A percentile compares a stretch with the other conserved stretches of the same genome.
These are phyloP conservation scores for Fusarium penzigii DNA, from an alignment of 2,329 filamentous ascomycete species.

Conservation along the genomic window DNA sequence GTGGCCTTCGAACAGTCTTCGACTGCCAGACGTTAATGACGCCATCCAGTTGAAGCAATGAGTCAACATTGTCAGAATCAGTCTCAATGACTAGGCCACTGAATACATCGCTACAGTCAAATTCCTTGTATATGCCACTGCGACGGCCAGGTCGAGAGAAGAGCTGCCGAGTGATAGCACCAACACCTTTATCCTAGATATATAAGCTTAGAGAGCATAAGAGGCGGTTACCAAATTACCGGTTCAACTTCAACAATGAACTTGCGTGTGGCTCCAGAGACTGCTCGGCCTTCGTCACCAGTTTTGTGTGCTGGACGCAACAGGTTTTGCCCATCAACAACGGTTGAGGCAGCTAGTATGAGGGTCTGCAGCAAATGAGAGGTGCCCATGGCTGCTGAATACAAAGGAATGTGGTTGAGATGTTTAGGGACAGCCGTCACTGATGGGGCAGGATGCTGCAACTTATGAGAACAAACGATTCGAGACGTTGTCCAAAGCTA, in stretches of 20 bases:
- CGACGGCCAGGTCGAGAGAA: slow-evolving; percentile 15
- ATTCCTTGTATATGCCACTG: slow-evolving; percentile 26
- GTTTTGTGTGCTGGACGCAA: background rate
- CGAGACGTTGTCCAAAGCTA: background rate
- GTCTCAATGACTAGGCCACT: slow-evolving; percentile 37
- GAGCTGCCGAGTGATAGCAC: slow-evolving; percentile 25
- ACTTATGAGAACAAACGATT: slow-evolving; percentile 3
- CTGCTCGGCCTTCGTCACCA: slow-evolving; percentile 1
- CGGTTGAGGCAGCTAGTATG: slow-evolving; percentile 8
- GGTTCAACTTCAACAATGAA: slow-evolving; percentile 30
- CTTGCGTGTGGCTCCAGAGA: slow-evolving; percentile 17
- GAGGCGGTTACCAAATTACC: slow-evolving; percentile 15
- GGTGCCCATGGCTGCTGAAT: slow-evolving; percentile 16
- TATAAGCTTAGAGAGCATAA: slow-evolving; percentile 11
- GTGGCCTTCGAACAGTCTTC: slow-evolving; percentile 27
- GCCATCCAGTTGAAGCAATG: slow-evolving; percentile 33
- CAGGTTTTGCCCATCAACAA: slow-evolving; percentile 9
- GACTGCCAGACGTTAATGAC: slow-evolving; percentile 41
- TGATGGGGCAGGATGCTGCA: background rate
- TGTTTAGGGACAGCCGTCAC: background rate
- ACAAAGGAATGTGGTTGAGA: background rate
- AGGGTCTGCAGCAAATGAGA: slow-evolving; percentile 15
- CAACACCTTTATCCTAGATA: slow-evolving; percentile 14
- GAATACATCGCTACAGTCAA: slow-evolving; percentile 40
- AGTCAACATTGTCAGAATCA: slow-evolving; percentile 34